Conservation (phyloP, 768 basidiomycete species). For the Termitomyces sp. region DNA sequence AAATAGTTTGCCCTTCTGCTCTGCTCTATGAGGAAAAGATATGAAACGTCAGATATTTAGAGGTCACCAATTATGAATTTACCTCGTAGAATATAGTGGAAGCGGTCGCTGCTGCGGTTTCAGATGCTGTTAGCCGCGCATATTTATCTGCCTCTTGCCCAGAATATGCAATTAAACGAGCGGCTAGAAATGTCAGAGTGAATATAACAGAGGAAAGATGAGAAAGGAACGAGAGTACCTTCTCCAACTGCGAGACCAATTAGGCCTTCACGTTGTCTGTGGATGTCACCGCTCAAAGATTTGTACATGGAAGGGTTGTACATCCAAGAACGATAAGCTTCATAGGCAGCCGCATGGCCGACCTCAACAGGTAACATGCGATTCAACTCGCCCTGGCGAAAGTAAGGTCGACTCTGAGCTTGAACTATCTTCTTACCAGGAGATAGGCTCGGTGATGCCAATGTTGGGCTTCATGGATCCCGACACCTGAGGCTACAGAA, state of each 20-base stretch:
- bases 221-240: slow-evolving; percentile 32
- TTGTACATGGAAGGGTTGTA: slow-evolving; percentile 51
- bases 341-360: slow-evolving; percentile 74
- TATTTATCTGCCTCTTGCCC: slow-evolving; percentile 38
- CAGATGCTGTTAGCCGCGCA: slow-evolving; percentile 45
- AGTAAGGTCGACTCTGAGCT: not conserved
- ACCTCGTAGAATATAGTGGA: slow-evolving; percentile 54
- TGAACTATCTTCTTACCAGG: slow-evolving; percentile 29
- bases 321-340: slow-evolving; percentile 66
- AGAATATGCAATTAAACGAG: slow-evolving; percentile 49
- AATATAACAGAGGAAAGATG: slow-evolving; percentile 1
- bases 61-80: slow-evolving; percentile 5
- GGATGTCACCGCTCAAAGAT: slow-evolving; percentile 49
- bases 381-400: slow-evolving; percentile 41
- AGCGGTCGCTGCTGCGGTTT: slow-evolving; percentile 65
- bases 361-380: slow-evolving; percentile 54
- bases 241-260: slow-evolving; percentile 68
- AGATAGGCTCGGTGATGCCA: slow-evolving; percentile 67
- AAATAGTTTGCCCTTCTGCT: slow-evolving; percentile 22
- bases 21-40: slow-evolving; percentile 20
- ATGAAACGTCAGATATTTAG: not conserved
- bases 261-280: slow-evolving; percentile 60
- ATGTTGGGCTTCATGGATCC: slow-evolving; percentile 52
- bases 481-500: slow-evolving; percentile 37
- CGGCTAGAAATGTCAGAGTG: slow-evolving; percentile 31